Percentiles rank a stretch among this genome's conserved stretches.
These are phyloP conservation scores for Cantharellus cinnabarinus DNA, from an alignment of 768 basidiomycete species.

Conservation along the genomic window DNA sequence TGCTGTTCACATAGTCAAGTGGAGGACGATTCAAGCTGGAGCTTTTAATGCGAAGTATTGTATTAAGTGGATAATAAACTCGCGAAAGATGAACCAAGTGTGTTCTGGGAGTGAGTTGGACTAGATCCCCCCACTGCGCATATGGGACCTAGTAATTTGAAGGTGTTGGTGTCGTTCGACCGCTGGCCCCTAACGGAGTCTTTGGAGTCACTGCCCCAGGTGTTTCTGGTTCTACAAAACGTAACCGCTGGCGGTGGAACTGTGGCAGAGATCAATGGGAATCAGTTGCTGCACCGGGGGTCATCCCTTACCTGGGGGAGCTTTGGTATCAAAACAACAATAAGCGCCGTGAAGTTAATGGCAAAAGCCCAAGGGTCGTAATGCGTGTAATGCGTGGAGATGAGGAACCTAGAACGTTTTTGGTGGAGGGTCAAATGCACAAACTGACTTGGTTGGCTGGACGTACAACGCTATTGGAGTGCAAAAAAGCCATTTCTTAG, in stretches of 20 bases:
- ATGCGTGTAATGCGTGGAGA: conserved; percentile 94
- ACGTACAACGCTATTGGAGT: conserved; percentile 79
- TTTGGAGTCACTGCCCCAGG: not conserved
- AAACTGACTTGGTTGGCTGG: not conserved
- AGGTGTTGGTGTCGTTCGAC: not conserved
- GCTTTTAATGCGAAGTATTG: too few species aligned
- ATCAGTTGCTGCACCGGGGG: too few species aligned
- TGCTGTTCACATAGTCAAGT: too few species aligned
- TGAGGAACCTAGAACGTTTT: conserved; percentile 48
- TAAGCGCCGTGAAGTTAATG: conserved; percentile 63
- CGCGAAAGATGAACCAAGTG: too few species aligned
- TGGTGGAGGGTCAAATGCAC: conserved; percentile 1
- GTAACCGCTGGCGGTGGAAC: too few species aligned
- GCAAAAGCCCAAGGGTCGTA: conserved; percentile 90
- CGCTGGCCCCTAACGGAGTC: not conserved
- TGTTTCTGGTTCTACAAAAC: too few species aligned
- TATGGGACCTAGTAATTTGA: too few species aligned
- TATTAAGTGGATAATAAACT: too few species aligned
- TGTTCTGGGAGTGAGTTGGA: too few species aligned
- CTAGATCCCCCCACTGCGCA: too few species aligned
- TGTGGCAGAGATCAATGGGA: too few species aligned
- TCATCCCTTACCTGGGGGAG: conserved; percentile 52
- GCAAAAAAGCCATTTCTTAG: conserved; percentile 89
- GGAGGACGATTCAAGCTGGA: too few species aligned
- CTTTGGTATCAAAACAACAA: conserved; percentile 78